These are phyloP conservation scores for Yamadazyma spencermartinsiae DNA, from an alignment of 1,139 yeast species.

Conservation along the genomic window DNA sequence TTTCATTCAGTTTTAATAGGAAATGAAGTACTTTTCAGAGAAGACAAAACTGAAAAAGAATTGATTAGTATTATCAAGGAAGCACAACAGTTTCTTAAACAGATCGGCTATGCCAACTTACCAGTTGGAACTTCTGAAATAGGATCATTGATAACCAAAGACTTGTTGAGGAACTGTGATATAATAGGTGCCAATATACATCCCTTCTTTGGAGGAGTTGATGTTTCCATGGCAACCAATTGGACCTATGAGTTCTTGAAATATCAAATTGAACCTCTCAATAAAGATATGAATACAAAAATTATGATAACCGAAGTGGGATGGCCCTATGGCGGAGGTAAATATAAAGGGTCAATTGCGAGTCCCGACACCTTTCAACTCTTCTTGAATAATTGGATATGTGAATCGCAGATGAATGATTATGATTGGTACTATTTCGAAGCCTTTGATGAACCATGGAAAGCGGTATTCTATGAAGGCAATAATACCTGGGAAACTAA, in stretches of 20 bases:
- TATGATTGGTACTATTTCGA: slow-evolving; percentile 66
- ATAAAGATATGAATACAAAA: slow-evolving; percentile 24
- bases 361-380: slow-evolving; percentile 42
- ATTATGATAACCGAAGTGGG: slow-evolving; percentile 64
- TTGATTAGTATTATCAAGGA: slow-evolving; percentile 45
- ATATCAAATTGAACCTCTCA: slow-evolving; percentile 40
- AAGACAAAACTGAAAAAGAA: slow-evolving; percentile 41
- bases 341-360: slow-evolving; percentile 46
- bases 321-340: slow-evolving; percentile 71
- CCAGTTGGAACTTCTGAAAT: slow-evolving; percentile 60
- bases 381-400: slow-evolving; percentile 55
- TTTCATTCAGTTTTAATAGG: slow-evolving; percentile 61
- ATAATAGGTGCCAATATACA: slow-evolving; percentile 65
- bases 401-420: slow-evolving; percentile 36
- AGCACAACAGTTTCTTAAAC: slow-evolving; percentile 36
- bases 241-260: slow-evolving; percentile 57
- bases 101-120: slow-evolving; percentile 33
- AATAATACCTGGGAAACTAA: slow-evolving; percentile 63
- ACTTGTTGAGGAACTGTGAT: slow-evolving; percentile 45
- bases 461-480: slow-evolving; percentile 48
- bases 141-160: slow-evolving; percentile 43
- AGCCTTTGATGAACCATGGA: slow-evolving; percentile 78
- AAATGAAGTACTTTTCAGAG: slow-evolving; percentile 60
- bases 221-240: slow-evolving; percentile 45
- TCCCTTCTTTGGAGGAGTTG: slow-evolving; percentile 67